A percentile compares a stretch with the other conserved stretches of the same genome.
phyloP scores from a whole-genome alignment of 2,329 filamentous ascomycete genomes.

The Paecilomyces sp. region DNA sequence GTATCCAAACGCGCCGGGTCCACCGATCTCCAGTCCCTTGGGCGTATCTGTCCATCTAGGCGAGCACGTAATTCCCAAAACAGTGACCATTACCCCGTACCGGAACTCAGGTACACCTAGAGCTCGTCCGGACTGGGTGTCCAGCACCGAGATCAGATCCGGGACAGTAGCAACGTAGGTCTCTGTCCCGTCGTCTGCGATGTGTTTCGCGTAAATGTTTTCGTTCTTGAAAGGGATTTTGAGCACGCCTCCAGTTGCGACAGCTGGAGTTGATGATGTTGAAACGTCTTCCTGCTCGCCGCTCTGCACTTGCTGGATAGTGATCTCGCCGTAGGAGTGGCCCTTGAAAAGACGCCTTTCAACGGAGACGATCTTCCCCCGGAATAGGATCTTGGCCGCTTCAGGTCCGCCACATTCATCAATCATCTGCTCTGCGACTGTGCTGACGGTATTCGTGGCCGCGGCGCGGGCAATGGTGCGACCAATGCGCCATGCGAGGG shows the following conservation, averaged over 20 bases:
- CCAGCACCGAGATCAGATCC: slow-evolving; percentile 34
- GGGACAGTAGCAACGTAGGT: slow-evolving; percentile 19
- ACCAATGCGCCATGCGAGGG: slow-evolving; percentile 48
- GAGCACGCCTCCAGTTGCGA: slow-evolving; percentile 41
- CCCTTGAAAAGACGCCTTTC: slow-evolving; percentile 35
- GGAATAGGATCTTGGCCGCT: slow-evolving; percentile 52
- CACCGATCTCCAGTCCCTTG: slow-evolving; percentile 39
- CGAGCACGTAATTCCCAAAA: slow-evolving; percentile 49
- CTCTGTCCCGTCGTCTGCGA: slow-evolving; percentile 25
- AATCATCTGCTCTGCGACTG: slow-evolving; percentile 38
- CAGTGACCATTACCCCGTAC: slow-evolving; percentile 46
- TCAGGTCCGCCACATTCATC: slow-evolving; percentile 49
- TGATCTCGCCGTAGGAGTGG: slow-evolving; percentile 1
- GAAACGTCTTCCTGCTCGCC: slow-evolving; percentile 19
- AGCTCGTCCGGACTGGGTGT: slow-evolving; percentile 50
- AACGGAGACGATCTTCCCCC: slow-evolving; percentile 58
- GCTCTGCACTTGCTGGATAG: background rate
- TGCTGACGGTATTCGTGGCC: slow-evolving; percentile 34
- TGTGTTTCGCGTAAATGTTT: slow-evolving; percentile 54
- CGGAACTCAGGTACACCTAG: slow-evolving; percentile 50
- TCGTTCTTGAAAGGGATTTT: slow-evolving; percentile 71
- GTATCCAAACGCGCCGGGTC: slow-evolving; percentile 44
- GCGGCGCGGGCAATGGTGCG: slow-evolving; percentile 50
- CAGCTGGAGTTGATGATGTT: slow-evolving; percentile 11
- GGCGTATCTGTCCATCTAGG: slow-evolving; percentile 47